phyloP scores from a whole-genome alignment of 2,329 filamentous ascomycete species.

The Simplicillium aogashimaense region DNA sequence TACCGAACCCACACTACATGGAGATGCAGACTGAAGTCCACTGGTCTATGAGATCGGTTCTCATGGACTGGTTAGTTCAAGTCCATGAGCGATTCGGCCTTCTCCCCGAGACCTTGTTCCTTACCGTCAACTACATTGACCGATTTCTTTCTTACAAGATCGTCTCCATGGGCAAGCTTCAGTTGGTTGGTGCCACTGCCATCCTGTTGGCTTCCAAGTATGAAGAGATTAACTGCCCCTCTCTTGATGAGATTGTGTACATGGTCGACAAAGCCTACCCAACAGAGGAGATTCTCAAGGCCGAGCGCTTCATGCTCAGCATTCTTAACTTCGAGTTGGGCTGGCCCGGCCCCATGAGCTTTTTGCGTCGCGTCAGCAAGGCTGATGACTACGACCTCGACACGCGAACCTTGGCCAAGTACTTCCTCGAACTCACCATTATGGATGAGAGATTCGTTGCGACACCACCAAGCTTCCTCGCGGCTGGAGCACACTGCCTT shows the following conservation, averaged over 20 bases:
- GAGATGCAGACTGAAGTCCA: slow-evolving; percentile 93
- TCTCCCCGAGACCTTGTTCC: slow-evolving; percentile 88
- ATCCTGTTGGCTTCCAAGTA: slow-evolving; percentile 96
- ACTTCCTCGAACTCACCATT: slow-evolving; percentile 91
- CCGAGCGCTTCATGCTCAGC: slow-evolving; percentile 94
- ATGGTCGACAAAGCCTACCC: slow-evolving; percentile 95
- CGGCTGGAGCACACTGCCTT: slow-evolving; percentile 86
- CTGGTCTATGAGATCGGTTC: slow-evolving; percentile 95
- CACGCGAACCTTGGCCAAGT: slow-evolving; percentile 90
- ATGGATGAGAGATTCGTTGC: slow-evolving; percentile 98
- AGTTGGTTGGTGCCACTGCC: slow-evolving; percentile 91
- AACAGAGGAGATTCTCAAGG: slow-evolving; percentile 87
- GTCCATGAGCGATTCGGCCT: slow-evolving; percentile 88
- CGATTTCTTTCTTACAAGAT: slow-evolving; percentile 92
- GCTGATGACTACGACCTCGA: slow-evolving; percentile 96
- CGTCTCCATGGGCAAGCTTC: slow-evolving; percentile 87
- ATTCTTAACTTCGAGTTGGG: slow-evolving; percentile 94
- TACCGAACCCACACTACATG: slow-evolving; percentile 92
- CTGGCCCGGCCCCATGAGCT: slow-evolving; percentile 99
- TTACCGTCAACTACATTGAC: slow-evolving; percentile 94
- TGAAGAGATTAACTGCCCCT: slow-evolving; percentile 97
- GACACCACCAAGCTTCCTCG: slow-evolving; percentile 79
- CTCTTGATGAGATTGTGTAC: slow-evolving; percentile 89
- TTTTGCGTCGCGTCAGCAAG: slow-evolving; percentile 92
- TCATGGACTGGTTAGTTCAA: slow-evolving; percentile 98